Evolutionary conservation across 2,329 filamentous ascomycete species (phyloP), one percentile per base, ranked within the genome.

Genomic region (Aspergillus japonicus): DNA sequence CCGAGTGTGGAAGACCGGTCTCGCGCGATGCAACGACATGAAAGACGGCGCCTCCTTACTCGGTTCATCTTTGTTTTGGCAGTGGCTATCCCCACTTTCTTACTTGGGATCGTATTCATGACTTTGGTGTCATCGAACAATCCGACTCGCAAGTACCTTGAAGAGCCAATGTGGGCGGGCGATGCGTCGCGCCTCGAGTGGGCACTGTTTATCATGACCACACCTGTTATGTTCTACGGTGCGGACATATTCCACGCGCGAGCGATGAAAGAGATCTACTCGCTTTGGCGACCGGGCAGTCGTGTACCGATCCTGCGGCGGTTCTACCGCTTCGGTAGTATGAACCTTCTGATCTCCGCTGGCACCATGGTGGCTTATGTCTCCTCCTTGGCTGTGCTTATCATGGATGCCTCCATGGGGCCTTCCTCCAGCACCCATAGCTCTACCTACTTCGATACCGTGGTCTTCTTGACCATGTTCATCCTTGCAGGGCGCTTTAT

Each of bases 311-410:
- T 96, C 4, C 68, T 90, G 16, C 85, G 89, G 66, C 83, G 93
- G 14, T 93, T 97, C 70, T 92, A 92, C 73, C 87, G 90, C n/a
- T 97, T 97, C 69, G 93, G 93, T 8, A 96, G 92, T 78, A 97
- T 97, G 93, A 96, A 96, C 71, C 89, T 96, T 79, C 83, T 97
- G 61, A 93, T 97, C 76, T 95, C 90, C 7, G 82, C 96, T 2
- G 93, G 92, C 5, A 96, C 93, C 0, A 89, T 87, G 2, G 91
- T 97, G 61, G 93, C 93, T 1, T 96, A 96, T 73, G 80, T 96
- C 62, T 88, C 91, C 0, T 96, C 92, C 0, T 78, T 96, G 24
- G 89, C 87, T 16, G 87, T 96, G 64, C 83, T 97, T 71, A 88
- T 91, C 54, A 85, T 87, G 6, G 85, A 77, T 56, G 75, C 77